These are phyloP conservation scores for Mycena amicta DNA, from an alignment of 768 basidiomycete species.

Conservation along the genomic window DNA sequence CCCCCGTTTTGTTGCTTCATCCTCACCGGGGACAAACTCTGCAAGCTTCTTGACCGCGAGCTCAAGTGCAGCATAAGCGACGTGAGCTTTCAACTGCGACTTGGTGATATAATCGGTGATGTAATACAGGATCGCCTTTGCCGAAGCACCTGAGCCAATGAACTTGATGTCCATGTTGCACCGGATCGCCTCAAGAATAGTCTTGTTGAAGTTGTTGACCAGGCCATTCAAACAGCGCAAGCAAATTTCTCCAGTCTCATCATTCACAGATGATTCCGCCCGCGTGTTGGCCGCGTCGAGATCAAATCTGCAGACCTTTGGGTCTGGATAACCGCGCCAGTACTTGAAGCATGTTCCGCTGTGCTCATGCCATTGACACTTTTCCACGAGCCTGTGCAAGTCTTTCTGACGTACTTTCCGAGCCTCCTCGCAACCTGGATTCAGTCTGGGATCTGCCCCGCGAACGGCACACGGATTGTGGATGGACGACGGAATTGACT, in stretches of 20 bases:
- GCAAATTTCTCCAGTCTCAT: too few species aligned
- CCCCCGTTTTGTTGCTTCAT: not conserved
- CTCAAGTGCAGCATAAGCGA: constrained; percentile 17
- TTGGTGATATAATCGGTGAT: constrained; percentile 42
- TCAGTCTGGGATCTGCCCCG: not conserved
- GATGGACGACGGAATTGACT: not conserved
- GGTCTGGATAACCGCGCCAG: constrained; percentile 6
- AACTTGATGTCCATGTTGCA: too few species aligned
- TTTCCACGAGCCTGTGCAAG: constrained; percentile 4
- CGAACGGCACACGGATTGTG: constrained; percentile 6
- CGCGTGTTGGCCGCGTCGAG: constrained; percentile 3
- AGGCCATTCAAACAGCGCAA: too few species aligned
- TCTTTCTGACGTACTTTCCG: not conserved
- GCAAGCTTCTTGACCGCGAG: constrained; percentile 21
- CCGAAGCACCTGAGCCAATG: constrained; percentile 29
- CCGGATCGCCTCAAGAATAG: too few species aligned
- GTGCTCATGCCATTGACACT: constrained; percentile 16
- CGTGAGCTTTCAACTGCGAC: constrained; percentile 22
- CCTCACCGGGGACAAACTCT: constrained; percentile 1
- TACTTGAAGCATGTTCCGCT: constrained; percentile 18
- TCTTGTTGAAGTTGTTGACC: constrained; percentile 12
- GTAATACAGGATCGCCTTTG: constrained; percentile 35
- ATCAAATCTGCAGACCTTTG: constrained; percentile 12
- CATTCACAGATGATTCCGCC: not conserved
- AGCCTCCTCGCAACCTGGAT: not conserved